A percentile compares a stretch with the other conserved stretches of the same genome.
Evolutionary conservation across 164 flowering plant genomes (phyloP).

Genomic region (Echeveria elegans): DNA sequence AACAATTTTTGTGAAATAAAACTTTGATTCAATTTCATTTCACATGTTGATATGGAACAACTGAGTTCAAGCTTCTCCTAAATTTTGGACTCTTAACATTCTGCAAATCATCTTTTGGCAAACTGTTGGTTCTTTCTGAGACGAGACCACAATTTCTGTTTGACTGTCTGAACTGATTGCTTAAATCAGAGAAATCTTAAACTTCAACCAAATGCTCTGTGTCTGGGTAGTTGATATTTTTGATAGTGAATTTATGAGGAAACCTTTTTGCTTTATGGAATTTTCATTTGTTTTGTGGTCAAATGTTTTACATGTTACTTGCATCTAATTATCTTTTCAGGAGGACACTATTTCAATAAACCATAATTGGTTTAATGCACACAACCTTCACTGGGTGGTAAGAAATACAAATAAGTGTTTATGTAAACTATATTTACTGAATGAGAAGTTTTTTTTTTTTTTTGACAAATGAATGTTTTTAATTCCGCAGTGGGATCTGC

Average conservation of each 20-base stretch:
- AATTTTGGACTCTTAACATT: background rate
- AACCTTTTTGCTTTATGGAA: background rate
- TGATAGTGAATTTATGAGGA: background rate
- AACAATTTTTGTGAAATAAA: background rate
- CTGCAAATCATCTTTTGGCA: background rate
- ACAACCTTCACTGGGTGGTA: constrained; percentile 85
- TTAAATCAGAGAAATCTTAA: background rate
- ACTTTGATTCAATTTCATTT: background rate
- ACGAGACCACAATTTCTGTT: background rate
- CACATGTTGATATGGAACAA: background rate
- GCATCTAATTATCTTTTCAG: constrained; percentile 8
- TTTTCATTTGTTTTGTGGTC: background rate
- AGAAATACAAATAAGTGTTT: constrained; percentile 17
- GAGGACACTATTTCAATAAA: constrained; percentile 14
- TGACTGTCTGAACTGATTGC: background rate
- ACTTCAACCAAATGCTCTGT: background rate
- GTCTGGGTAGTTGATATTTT: background rate
- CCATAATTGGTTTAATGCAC: constrained; percentile 39
- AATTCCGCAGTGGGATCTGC: constrained; percentile 65
- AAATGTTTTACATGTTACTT: background rate
- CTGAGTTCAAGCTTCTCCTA: background rate
- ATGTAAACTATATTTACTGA: background rate
- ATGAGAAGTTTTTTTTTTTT: background rate
- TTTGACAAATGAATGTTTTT: constrained; percentile 3
- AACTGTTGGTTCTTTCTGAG: background rate